phyloP scores from a whole-genome alignment of 768 basidiomycete species.

The Cyathus striatus region DNA sequence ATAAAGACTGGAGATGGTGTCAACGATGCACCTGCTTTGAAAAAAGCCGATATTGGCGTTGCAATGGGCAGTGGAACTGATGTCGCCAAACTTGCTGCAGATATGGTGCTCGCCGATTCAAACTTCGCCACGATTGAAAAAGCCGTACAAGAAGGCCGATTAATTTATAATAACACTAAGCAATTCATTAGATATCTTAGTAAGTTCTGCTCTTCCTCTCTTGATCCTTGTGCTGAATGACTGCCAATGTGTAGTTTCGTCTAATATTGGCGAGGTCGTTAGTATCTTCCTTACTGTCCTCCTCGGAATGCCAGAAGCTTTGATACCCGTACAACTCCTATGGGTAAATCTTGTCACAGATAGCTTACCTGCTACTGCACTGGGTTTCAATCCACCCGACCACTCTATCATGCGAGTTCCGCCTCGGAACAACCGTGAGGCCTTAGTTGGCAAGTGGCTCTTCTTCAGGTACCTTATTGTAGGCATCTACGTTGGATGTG shows the following conservation, averaged over 20 bases:
- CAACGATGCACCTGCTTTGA: slow-evolving; percentile 95
- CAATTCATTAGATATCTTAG: slow-evolving; percentile 99
- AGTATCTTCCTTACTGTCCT: slow-evolving; percentile 96
- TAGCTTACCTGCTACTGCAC: slow-evolving; percentile 92
- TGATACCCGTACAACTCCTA: slow-evolving; percentile 95
- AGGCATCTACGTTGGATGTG: slow-evolving; percentile 89
- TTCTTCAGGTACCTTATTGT: slow-evolving; percentile 96
- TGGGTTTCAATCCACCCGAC: slow-evolving; percentile 97
- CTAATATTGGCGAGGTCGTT: slow-evolving; percentile 97
- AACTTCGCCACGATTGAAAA: slow-evolving; percentile 97
- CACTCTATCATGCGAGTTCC: slow-evolving; percentile 96
- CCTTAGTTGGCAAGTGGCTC: slow-evolving; percentile 87
- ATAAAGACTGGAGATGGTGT: slow-evolving; percentile 99
- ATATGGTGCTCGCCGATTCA: slow-evolving; percentile 96
- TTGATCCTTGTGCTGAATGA: slow-evolving; percentile 2
- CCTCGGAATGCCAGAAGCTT: slow-evolving; percentile 98
- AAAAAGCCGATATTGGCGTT: slow-evolving; percentile 96
- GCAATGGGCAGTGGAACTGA: slow-evolving; percentile 99
- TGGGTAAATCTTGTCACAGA: slow-evolving; percentile 99
- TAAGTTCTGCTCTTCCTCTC: slow-evolving; percentile 29
- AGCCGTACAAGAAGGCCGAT: slow-evolving; percentile 94
- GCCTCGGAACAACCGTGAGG: slow-evolving; percentile 85
- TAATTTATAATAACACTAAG: slow-evolving; percentile 99
- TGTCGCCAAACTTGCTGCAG: slow-evolving; percentile 95
- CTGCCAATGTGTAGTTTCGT: slow-evolving; percentile 59